phyloP scores from a whole-genome alignment of 768 basidiomycete genomes.

The Dictyophora rubrovolvata region DNA sequence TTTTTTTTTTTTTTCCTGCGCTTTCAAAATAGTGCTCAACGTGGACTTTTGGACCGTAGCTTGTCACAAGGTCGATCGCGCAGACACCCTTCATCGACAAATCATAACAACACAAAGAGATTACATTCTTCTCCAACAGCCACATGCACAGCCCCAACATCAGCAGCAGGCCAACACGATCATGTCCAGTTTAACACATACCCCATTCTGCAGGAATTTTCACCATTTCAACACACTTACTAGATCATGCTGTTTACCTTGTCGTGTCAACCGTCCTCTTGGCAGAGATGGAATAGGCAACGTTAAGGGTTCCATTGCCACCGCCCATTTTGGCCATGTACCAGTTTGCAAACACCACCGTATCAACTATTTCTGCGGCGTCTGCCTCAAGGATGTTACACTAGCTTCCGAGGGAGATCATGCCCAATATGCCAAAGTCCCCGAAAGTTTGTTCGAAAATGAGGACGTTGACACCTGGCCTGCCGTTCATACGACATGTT shows the following conservation, averaged over 20 bases:
- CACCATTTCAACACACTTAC: slow-evolving; percentile 4
- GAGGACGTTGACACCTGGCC: slow-evolving; percentile 66
- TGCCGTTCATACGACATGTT: slow-evolving; percentile 55
- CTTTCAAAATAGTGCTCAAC: slow-evolving; percentile 1
- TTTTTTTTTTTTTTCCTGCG: not conserved
- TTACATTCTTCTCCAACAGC: not conserved
- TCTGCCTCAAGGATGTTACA: slow-evolving; percentile 59
- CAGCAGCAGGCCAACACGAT: not conserved
- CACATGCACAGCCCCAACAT: not conserved
- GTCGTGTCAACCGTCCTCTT: slow-evolving; percentile 55
- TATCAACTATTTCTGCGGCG: slow-evolving; percentile 46
- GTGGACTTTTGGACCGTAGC: slow-evolving; percentile 8
- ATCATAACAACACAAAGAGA: not conserved
- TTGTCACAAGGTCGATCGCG: slow-evolving; percentile 7
- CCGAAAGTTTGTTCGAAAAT: slow-evolving; percentile 40
- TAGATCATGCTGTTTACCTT: slow-evolving; percentile 41
- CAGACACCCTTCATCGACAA: not conserved
- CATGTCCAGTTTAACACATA: slow-evolving; percentile 1
- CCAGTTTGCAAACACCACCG: slow-evolving; percentile 56
- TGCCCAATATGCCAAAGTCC: slow-evolving; percentile 29
- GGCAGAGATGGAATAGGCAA: slow-evolving; percentile 37
- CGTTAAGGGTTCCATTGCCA: slow-evolving; percentile 36
- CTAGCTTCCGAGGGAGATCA: slow-evolving; percentile 25
- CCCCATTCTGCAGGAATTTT: not conserved
- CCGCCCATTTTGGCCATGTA: slow-evolving; percentile 36